These are phyloP conservation scores for Sclerotinia glacialis DNA, from an alignment of 2,329 filamentous ascomycete species.

Conservation along the genomic window DNA sequence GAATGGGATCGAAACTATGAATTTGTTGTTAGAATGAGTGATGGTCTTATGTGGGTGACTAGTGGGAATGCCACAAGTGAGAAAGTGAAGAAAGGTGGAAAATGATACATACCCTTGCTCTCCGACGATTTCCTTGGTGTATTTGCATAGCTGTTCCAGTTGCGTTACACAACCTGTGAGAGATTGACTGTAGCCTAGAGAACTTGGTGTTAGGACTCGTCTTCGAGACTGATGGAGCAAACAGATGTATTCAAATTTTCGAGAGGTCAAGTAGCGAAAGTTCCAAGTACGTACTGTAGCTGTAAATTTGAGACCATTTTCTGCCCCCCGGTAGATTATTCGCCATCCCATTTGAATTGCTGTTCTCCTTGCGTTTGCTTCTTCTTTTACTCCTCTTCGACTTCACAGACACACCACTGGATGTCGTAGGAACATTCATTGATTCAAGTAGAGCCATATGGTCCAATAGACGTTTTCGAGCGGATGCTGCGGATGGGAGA, in stretches of 20 bases:
- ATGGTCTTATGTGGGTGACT: not conserved
- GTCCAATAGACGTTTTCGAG: conserved; percentile 51
- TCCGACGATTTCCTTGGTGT: conserved; percentile 57
- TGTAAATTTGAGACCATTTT: conserved; percentile 57
- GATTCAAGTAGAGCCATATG: conserved; percentile 50
- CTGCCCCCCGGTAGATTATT: conserved; percentile 36
- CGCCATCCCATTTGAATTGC: conserved; percentile 12
- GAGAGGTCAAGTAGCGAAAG: too few relatives aligned
- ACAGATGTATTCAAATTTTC: too few relatives aligned
- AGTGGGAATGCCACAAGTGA: too few relatives aligned
- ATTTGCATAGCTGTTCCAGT: conserved; percentile 53
- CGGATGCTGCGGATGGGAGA: conserved; percentile 54
- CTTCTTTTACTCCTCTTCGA: conserved; percentile 10
- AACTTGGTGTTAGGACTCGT: not conserved
- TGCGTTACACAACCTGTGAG: conserved; percentile 53
- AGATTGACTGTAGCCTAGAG: conserved; percentile 48
- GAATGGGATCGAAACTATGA: conserved; percentile 27
- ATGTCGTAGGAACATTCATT: conserved; percentile 21
- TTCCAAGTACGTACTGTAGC: conserved; percentile 40
- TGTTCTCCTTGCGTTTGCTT: not conserved
- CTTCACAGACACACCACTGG: conserved; percentile 7
- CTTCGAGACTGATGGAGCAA: not conserved
- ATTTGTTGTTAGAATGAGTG: not conserved
- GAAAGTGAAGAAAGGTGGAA: not conserved
- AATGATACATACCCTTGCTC: conserved; percentile 45